Conservation (phyloP, 1,284 basidiomycete species). For the Coriolopsis trogii region DNA sequence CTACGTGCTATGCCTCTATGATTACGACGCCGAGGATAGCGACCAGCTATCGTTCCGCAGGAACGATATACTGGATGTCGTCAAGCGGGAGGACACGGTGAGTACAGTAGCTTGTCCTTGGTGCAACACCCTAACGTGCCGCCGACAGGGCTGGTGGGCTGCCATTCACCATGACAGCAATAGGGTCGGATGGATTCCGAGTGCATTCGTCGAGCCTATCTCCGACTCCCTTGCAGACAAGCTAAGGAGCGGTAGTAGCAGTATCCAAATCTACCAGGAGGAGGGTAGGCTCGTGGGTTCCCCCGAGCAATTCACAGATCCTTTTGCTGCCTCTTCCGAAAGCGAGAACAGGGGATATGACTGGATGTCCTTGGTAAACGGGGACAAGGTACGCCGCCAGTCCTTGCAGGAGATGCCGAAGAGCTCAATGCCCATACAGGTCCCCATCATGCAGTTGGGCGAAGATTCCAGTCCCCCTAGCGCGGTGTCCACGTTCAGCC, state of each 20-base stretch:
- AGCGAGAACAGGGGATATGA: slow-evolving; percentile 24
- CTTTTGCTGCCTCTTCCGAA: slow-evolving; percentile 13
- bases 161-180: slow-evolving; percentile 59
- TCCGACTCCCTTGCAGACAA: slow-evolving; percentile 33
- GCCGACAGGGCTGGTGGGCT: slow-evolving; percentile 72
- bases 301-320: slow-evolving; percentile 17
- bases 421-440: slow-evolving; percentile 1
- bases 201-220: slow-evolving; percentile 36
- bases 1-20: slow-evolving; percentile 65
- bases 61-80: slow-evolving; percentile 67
- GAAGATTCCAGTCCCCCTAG: slow-evolving; percentile 6
- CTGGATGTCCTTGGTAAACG: slow-evolving; percentile 26
- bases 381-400: slow-evolving; percentile 17
- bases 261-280: slow-evolving; percentile 48
- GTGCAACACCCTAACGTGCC: background rate
- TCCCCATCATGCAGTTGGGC: slow-evolving; percentile 21
- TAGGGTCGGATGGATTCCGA: slow-evolving; percentile 72
- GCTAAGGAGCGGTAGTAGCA: slow-evolving; percentile 42
- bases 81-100: slow-evolving; percentile 63
- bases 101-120: slow-evolving; percentile 3
- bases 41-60: slow-evolving; percentile 64
- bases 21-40: slow-evolving; percentile 63
- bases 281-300: slow-evolving; percentile 24
- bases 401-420: background rate
- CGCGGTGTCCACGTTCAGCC: slow-evolving; percentile 17